Percentiles rank a stretch among this genome's conserved stretches.
These are phyloP conservation scores for Lojkania enalia DNA, from an alignment of 2,329 filamentous ascomycete genomes.

Conservation along the genomic window DNA sequence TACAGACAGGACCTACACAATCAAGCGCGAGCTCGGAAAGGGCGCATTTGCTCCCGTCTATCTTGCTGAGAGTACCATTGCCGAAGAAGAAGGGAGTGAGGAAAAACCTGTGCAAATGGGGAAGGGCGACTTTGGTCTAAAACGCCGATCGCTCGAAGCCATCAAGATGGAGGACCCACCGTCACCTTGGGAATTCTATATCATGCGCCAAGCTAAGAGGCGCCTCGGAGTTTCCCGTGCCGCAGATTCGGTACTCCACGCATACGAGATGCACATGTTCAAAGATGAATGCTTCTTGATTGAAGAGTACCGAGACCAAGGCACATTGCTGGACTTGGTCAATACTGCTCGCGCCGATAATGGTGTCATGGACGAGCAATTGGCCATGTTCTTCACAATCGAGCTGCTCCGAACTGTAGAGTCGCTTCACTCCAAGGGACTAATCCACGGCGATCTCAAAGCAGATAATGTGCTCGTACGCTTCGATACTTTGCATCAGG, in stretches of 20 bases:
- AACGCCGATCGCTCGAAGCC: conserved; percentile 71
- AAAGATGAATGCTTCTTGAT: conserved; percentile 87
- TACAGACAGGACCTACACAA: conserved; percentile 68
- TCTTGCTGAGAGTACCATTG: conserved; percentile 75
- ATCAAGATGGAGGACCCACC: conserved; percentile 94
- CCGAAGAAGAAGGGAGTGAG: conserved; percentile 52
- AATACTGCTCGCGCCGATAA: conserved; percentile 77
- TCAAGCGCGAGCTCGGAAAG: conserved; percentile 85
- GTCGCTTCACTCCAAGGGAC: conserved; percentile 74
- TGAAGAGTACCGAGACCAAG: conserved; percentile 84
- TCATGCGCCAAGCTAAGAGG: conserved; percentile 79
- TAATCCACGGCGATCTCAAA: conserved; percentile 94
- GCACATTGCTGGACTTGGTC: conserved; percentile 91
- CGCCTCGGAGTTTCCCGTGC: conserved; percentile 74
- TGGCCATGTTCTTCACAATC: conserved; percentile 94
- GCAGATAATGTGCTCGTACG: conserved; percentile 93
- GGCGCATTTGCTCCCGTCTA: conserved; percentile 97
- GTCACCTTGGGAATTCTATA: conserved; percentile 93
- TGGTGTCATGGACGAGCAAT: conserved; percentile 81
- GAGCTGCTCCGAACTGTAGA: conserved; percentile 91
- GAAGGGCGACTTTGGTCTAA: conserved; percentile 62
- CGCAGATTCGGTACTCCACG: conserved; percentile 75
- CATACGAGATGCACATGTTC: conserved; percentile 90
- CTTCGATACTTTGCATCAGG: conserved; percentile 60
- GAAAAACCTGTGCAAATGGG: conserved; percentile 60